Base-by-base conservation (phyloP, 805 yeast species). In the Wickerhamiella azymoides region DNA sequence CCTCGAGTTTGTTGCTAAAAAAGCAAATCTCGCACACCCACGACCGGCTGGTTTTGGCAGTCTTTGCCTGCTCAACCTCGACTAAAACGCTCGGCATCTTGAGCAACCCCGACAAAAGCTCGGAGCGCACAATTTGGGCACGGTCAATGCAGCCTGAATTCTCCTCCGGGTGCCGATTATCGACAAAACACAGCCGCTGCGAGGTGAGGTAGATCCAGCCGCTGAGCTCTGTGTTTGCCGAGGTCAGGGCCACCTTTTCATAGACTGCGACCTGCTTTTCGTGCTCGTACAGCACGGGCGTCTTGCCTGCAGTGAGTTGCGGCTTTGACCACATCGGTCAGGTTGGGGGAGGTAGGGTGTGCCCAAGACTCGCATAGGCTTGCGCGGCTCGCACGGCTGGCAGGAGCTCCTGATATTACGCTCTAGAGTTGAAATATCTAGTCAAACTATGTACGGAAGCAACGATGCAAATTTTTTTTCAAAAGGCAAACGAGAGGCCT, bases 21-120 rank as follows among this genome's bases (percentile, higher is more conserved):
- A 76, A 75, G 61, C 98, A 89, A 2, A 92, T 88, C n/a, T 81
- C 80, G 60, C 98, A 89, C 1, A 72, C 71, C 98, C 98, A 89
- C 26, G 69, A 41, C 5, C 24, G 24, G 24, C 25, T 21, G 65
- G 14, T 58, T 49, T 11, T 45, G 40, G 42, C 40, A 35, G 21
- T 16, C 37, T 14, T 16, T 44, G 8, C 45, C 46, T 38, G 36
- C 44, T 33, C 17, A 2, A 50, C 17, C 9, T 16, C 43, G 44
- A 46, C 41, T n/a, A 6, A 5, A 37, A 76, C 48, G 5, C 69
- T 84, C 0, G 96, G 85, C 10, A 92, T 81, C 5, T 86, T 73
- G 50, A 79, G 75, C 41, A 89, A 60, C 56, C 84, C 27, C 1
- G 69, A 60, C 5, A 67, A 60, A 42, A 65, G 64, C 14, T 70